Base-by-base conservation (phyloP, 306 rosid genomes). In the Lathyrus tuberosus region DNA sequence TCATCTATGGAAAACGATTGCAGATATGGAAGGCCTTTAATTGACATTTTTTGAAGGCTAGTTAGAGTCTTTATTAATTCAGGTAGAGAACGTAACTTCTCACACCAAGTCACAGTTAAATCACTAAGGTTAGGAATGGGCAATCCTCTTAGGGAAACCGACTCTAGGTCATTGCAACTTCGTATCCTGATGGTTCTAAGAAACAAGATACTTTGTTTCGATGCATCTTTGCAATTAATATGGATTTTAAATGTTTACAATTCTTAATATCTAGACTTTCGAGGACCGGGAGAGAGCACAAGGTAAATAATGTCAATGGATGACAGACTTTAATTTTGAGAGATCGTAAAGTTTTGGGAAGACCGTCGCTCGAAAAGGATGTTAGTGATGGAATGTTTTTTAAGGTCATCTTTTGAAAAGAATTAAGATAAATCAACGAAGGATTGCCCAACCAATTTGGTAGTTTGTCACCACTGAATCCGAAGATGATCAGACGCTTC, bases 381-480 rank as follows among this genome's bases (percentile, higher is more conserved):
- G 3, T 12, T 0, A 22, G 8, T 22, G 33, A 67, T 4, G 62
- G 49, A 67, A 58, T n/a, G 18, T 12, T 12, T 2, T 2, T 0
- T 44, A 65, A 7, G 8, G 1, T 44, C n/a, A 65, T 14, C n/a
- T 14, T 2, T 43, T 5, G 53, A 65, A 30, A 40, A 74, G 41
- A 41, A n/a, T 53, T 18, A 5, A 41, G 41, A 22, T 2, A 22
- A 22, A 22, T 22, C 24, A 22, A 1, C 24, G 2, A 2, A 22
- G 24, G 24, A 22, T 22, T 2, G 12, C 52, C 52, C 10, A 41
- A 63, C 68, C 68, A 63, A 20, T 12, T 20, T 63, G 68, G 68
- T 20, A 63, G 41, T 12, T 30, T 57, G 41, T 58, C 37, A 14
- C 77, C 77, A 17, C 63, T 47, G 37, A 43, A 78, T 8, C 10